Evolutionary conservation across 352 stramenopile genomes (phyloP).

Genomic region (Globisporangium megalacanthum): DNA sequence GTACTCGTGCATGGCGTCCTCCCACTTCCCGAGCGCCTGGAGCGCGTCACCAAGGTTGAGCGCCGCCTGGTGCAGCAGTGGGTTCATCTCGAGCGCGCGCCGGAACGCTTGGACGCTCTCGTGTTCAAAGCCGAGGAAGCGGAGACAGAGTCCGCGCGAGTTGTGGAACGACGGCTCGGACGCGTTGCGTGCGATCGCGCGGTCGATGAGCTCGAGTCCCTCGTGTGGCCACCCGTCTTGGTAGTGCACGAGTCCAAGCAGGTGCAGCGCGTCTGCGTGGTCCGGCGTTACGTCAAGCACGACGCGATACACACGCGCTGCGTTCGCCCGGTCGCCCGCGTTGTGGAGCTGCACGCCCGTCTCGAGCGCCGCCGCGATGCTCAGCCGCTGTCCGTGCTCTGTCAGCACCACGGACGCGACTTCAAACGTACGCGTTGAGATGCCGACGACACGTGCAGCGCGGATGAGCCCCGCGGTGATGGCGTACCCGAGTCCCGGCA

Average conservation of each 20-base stretch:
- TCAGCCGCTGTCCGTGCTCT: slow-evolving; percentile 21
- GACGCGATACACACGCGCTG: slow-evolving; percentile 37
- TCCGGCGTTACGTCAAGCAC: slow-evolving; percentile 51
- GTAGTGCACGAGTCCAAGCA: slow-evolving; percentile 41
- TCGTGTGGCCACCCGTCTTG: slow-evolving; percentile 28
- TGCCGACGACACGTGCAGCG: slow-evolving; percentile 36
- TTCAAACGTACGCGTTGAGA: slow-evolving; percentile 61
- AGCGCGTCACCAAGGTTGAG: slow-evolving; percentile 50
- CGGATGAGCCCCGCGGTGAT: slow-evolving; percentile 50
- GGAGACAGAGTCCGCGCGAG: slow-evolving; percentile 47
- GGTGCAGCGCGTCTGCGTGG: slow-evolving; percentile 38
- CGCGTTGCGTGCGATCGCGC: slow-evolving; percentile 37
- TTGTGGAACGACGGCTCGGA: slow-evolving; percentile 47
- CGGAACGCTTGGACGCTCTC: slow-evolving; percentile 50
- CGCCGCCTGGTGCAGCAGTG: slow-evolving; percentile 32
- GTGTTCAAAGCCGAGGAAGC: slow-evolving; percentile 23
- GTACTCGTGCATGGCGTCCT: slow-evolving; percentile 51
- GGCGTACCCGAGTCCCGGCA: slow-evolving; percentile 46
- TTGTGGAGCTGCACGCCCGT: slow-evolving; percentile 35
- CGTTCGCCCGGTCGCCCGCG: slow-evolving; percentile 16
- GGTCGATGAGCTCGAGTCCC: slow-evolving; percentile 31
- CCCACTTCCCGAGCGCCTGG: slow-evolving; percentile 41
- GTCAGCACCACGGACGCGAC: slow-evolving; percentile 40
- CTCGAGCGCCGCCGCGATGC: slow-evolving; percentile 39
- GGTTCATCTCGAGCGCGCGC: slow-evolving; percentile 41